Evolutionary conservation across 352 stramenopile genomes (phyloP).

Genomic region (Pythium aristosporum): DNA sequence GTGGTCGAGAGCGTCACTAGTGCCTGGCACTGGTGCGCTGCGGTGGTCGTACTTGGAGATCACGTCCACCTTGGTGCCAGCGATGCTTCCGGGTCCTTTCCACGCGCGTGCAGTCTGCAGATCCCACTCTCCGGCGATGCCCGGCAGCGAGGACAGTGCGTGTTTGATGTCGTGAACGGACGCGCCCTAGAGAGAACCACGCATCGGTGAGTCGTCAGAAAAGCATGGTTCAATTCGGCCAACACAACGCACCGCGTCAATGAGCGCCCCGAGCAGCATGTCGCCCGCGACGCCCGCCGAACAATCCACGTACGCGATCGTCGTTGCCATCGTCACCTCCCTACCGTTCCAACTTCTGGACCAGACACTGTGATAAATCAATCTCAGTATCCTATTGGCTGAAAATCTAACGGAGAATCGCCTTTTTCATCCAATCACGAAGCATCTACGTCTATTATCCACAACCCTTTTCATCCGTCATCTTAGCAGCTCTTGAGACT

Average conservation of each 20-base stretch:
- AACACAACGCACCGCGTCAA: slow-evolving; percentile 69
- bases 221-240: neutral
- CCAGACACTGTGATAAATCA: too few relatives aligned
- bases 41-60: slow-evolving; percentile 85
- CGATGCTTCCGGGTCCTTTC: slow-evolving; percentile 89
- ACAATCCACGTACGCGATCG: slow-evolving; percentile 87
- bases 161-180: slow-evolving; percentile 52
- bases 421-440: slow-evolving; percentile 16
- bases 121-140: slow-evolving; percentile 86
- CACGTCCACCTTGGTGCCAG: slow-evolving; percentile 88
- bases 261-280: slow-evolving; percentile 89
- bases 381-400: slow-evolving; percentile 6
- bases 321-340: slow-evolving; percentile 16
- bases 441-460: slow-evolving; percentile 22
- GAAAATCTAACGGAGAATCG: too few relatives aligned
- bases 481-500: slow-evolving; percentile 61
- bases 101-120: slow-evolving; percentile 68
- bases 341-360: neutral
- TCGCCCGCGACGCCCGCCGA: slow-evolving; percentile 89
- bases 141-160: slow-evolving; percentile 54
- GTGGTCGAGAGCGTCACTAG: slow-evolving; percentile 30
- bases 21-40: slow-evolving; percentile 37
- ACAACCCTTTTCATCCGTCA: neutral
- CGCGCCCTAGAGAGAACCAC: slow-evolving; percentile 39
- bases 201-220: neutral